Conservation (phyloP, 306 rosid genomes). For the Datisca glomerata region DNA sequence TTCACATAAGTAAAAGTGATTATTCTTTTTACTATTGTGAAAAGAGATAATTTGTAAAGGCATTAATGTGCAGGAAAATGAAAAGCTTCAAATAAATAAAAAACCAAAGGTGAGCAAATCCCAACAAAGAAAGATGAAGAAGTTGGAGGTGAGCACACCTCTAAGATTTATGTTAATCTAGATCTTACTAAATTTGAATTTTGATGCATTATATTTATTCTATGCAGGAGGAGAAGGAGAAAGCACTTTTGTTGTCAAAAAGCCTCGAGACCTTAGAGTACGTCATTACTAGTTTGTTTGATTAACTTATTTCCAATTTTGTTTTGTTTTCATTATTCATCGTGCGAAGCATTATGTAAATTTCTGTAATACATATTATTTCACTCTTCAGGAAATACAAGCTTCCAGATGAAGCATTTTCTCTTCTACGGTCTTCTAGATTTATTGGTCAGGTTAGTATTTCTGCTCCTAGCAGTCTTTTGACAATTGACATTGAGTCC, state of each 20-base stretch:
- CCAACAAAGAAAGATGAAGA: conserved; percentile 57
- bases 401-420: conserved; percentile 60
- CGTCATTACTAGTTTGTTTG: conserved; percentile 9
- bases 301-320: neutral
- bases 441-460: conserved; percentile 60
- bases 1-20: neutral
- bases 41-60: conserved; percentile 8
- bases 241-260: conserved; percentile 33
- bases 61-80: conserved; percentile 23
- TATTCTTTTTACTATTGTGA: conserved; percentile 1
- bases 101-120: conserved; percentile 53
- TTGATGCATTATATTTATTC: conserved; percentile 13
- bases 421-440: conserved; percentile 54
- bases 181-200: conserved; percentile 7
- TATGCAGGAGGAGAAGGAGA: conserved; percentile 60
- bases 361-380: neutral
- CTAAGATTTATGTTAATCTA: conserved; percentile 8
- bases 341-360: neutral
- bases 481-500: too few species aligned
- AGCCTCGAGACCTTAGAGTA: conserved; percentile 63
- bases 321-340: neutral
- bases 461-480: too few species aligned
- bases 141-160: conserved; percentile 49
- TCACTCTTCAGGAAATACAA: conserved; percentile 38
- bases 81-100: conserved; percentile 21